phyloP scores from a whole-genome alignment of 148 eudicot species.

The Cornus suecica region DNA sequence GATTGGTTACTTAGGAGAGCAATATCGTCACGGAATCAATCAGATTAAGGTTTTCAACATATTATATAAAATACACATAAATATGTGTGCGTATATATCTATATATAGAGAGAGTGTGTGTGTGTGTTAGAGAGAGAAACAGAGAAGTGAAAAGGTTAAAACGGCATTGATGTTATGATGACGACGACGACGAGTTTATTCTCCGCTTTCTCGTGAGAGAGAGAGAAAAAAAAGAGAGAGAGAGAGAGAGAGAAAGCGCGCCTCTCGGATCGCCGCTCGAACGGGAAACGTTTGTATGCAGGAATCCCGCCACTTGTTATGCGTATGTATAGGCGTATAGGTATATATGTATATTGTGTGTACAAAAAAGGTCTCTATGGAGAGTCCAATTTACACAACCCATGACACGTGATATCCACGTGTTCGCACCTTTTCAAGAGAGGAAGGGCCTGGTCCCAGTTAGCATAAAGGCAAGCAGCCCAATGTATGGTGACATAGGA shows the following conservation, averaged over 20 bases:
- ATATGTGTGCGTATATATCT: not conserved
- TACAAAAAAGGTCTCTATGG: not conserved
- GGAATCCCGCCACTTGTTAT: slow-evolving; percentile 31
- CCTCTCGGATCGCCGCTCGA: slow-evolving; percentile 21
- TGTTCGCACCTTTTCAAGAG: not conserved
- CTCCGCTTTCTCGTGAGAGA: slow-evolving; percentile 27
- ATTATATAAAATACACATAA: not conserved
- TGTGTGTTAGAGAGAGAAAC: not conserved
- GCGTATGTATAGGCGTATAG: not conserved
- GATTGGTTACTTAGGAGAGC: not conserved
- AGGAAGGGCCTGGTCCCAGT: too few species aligned
- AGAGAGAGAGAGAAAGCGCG: slow-evolving; percentile 15
- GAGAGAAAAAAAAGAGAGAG: slow-evolving; percentile 8
- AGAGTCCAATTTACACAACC: too few species aligned
- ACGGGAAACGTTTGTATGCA: slow-evolving; percentile 20
- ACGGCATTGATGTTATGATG: not conserved
- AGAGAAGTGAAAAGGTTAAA: not conserved
- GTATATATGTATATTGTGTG: too few species aligned
- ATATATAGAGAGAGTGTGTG: not conserved
- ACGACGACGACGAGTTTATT: slow-evolving; percentile 1
- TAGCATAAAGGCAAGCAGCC: too few species aligned
- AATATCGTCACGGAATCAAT: not conserved
- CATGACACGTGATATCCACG: not conserved
- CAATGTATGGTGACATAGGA: too few species aligned
- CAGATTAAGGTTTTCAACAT: not conserved